Base-by-base conservation (phyloP, 257 asterid species). In the Solanum bukasovii region DNA sequence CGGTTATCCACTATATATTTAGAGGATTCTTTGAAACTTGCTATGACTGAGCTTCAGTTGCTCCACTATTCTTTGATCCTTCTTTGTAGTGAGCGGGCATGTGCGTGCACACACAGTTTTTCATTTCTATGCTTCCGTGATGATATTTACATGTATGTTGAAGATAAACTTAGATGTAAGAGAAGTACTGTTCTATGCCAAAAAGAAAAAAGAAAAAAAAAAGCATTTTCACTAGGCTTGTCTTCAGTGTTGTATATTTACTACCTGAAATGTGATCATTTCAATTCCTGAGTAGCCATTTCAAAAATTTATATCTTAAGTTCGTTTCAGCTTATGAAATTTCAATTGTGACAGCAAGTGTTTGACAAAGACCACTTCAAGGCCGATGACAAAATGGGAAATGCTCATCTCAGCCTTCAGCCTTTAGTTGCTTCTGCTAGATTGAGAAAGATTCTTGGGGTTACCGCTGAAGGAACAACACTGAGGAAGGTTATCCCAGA, bases 331-430 rank as follows among this genome's bases (percentile, higher is more conserved):
- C 37, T 42, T 42, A 8, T 42, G 63, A 78, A 78, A 25, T 42
- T 78, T 78, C 52, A 40, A 86, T 84, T 83, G 87, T 86, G 29
- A 74, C 85, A 92, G 94, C 91, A 91, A 89, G 94, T 92, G 79
- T 92, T 92, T 63, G 94, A 92, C 86, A 92, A 88, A 86, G 94
- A 92, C 83, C 90, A 86, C 42, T 92, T 92, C 90, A 92, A 90
- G 89, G 91, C 93, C 5, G 94, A 92, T 59, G 93, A 91, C 87
- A 90, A 92, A 88, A 92, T 91, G 94, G 94, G 94, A 16, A 88
- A 89, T 65, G 91, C 93, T 21, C 83, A 87, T 70, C 87, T 92
- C 49, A 91, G 87, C 86, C 94, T 92, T 63, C 93, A 91, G 31
- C 93, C 93, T 2, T 73, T 92, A 81, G 90, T 89, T 37, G 91